Conservation (phyloP, 169 alveolate genomes). For the Cystoisospora suis region DNA sequence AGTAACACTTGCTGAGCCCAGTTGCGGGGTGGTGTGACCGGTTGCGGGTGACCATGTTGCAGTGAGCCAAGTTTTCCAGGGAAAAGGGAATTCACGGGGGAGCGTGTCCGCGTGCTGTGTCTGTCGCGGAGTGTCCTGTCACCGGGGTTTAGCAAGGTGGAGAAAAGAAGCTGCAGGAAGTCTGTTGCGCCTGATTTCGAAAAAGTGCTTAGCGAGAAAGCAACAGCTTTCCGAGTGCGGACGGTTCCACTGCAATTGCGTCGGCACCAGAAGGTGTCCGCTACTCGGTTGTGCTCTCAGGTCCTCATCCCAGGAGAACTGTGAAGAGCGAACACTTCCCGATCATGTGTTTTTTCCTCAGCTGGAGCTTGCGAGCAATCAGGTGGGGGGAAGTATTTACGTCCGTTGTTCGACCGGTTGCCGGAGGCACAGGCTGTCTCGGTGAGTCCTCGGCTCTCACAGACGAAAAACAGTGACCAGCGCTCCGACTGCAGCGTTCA, state of each 20-base stretch:
- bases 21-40: too few species aligned
- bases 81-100: too few species aligned
- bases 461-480: not conserved
- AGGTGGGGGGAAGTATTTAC: slow-evolving; percentile 2
- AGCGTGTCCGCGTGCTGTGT: too few species aligned
- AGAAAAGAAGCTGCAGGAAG: not conserved
- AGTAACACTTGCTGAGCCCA: too few species aligned
- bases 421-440: not conserved
- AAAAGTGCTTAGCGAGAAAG: not conserved
- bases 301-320: too few species aligned
- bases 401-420: not conserved
- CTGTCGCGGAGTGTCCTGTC: too few species aligned
- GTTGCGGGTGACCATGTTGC: too few species aligned
- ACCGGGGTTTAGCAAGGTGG: not conserved
- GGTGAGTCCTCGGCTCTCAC: not conserved
- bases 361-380: slow-evolving; percentile 13
- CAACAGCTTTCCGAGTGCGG: not conserved
- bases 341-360: not conserved
- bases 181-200: not conserved
- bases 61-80: too few species aligned
- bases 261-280: not conserved
- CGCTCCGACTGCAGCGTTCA: not conserved
- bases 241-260: not conserved
- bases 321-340: not conserved
- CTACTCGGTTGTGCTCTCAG: too few species aligned